Conservation (phyloP, 2,329 filamentous ascomycete species). For the Shiraia sp. region DNA sequence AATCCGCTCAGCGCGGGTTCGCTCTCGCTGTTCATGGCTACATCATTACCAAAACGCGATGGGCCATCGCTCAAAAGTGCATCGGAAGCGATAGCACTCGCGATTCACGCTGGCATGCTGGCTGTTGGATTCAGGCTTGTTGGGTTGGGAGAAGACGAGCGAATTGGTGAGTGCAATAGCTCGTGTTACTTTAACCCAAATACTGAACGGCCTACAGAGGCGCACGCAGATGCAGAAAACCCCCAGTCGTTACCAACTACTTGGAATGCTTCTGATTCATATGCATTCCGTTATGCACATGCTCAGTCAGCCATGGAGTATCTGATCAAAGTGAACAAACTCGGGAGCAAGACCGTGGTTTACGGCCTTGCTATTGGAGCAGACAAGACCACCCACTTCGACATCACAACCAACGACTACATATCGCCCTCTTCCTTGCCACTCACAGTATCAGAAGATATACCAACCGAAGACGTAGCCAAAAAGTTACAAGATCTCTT, state of each 20-base stretch:
- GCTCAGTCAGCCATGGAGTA: conserved; percentile 83
- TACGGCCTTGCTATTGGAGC: conserved; percentile 78
- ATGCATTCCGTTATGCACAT: conserved; percentile 86
- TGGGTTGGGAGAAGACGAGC: conserved; percentile 83
- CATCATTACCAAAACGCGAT: conserved; percentile 46
- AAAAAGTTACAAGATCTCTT: conserved; percentile 63
- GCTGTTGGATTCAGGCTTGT: conserved; percentile 79
- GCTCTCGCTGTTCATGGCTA: conserved; percentile 50
- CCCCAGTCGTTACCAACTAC: conserved; percentile 68
- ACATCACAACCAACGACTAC: conserved; percentile 74
- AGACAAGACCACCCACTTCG: conserved; percentile 78
- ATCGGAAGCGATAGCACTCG: conserved; percentile 82
- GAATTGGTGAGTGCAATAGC: conserved; percentile 58
- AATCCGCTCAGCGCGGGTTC: conserved; percentile 51
- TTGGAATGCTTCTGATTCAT: conserved; percentile 78
- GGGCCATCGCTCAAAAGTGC: conserved; percentile 62
- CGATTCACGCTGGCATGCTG: conserved; percentile 80
- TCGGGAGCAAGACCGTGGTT: conserved; percentile 83
- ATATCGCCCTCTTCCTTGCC: conserved; percentile 66
- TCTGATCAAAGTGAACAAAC: conserved; percentile 77
- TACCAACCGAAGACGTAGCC: conserved; percentile 51
- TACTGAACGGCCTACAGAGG: conserved; percentile 50
- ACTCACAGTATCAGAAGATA: conserved; percentile 52
- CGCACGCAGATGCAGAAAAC: conserved; percentile 59
- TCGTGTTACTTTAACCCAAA: conserved; percentile 1